Percentiles rank a stretch among this genome's conserved stretches.
These are phyloP conservation scores for Pythium chondricola DNA, from an alignment of 352 stramenopile genomes.

Conservation along the genomic window DNA sequence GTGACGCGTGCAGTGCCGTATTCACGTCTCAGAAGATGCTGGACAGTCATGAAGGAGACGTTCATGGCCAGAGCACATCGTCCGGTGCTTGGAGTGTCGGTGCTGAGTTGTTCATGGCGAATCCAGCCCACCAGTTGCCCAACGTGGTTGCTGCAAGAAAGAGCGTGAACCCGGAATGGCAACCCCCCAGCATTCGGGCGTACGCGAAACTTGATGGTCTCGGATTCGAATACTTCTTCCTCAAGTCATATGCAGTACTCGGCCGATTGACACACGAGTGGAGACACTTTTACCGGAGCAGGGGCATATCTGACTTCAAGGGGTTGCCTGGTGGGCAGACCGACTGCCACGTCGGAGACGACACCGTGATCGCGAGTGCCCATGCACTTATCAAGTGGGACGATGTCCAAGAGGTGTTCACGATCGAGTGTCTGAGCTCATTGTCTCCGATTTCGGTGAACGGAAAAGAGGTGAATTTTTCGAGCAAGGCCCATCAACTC, in stretches of 20 bases:
- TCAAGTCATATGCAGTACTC: constrained; percentile 56
- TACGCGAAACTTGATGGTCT: constrained; percentile 70
- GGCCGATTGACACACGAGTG: constrained; percentile 50
- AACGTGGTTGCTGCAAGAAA: constrained; percentile 15
- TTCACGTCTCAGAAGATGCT: constrained; percentile 55
- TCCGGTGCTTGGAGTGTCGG: constrained; percentile 1
- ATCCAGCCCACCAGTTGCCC: constrained; percentile 39
- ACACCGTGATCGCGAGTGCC: constrained; percentile 41
- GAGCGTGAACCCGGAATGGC: constrained; percentile 12
- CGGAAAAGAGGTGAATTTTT: constrained; percentile 39
- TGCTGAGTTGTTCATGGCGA: constrained; percentile 15
- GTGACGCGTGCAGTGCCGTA: constrained; percentile 28
- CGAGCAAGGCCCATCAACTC: constrained; percentile 36
- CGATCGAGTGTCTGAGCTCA: constrained; percentile 62
- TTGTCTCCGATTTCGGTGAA: constrained; percentile 60
- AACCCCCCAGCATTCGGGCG: constrained; percentile 29
- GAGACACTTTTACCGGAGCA: constrained; percentile 47
- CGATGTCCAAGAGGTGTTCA: constrained; percentile 32
- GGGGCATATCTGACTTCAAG: constrained; percentile 36
- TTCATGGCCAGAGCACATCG: background rate
- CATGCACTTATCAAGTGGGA: constrained; percentile 76
- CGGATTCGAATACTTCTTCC: constrained; percentile 64
- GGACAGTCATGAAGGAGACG: constrained; percentile 30
- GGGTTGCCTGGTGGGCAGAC: constrained; percentile 45
- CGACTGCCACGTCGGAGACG: constrained; percentile 71